Base-by-base conservation (phyloP, 2,329 filamentous ascomycete genomes). In the Dactylellina cionopaga region DNA sequence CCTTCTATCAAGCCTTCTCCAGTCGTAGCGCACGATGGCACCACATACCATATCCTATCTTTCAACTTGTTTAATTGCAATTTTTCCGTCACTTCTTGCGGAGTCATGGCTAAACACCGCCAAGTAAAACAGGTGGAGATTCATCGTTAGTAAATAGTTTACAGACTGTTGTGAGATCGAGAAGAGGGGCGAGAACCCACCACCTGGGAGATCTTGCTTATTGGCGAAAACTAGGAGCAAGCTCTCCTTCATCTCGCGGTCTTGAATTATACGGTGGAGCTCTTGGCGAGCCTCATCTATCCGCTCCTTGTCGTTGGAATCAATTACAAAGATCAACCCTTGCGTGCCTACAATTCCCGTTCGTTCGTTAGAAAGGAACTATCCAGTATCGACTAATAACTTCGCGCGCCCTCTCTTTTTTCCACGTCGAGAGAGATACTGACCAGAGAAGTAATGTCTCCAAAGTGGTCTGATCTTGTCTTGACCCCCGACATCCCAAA, bases 401-500 rank as follows among this genome's bases (percentile, higher is more conserved):
- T 9, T 37, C 11, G 6, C 7, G 22, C 10, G n/a, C n/a, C n/a
- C n/a, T n/a, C n/a, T n/a, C n/a, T n/a, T n/a, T n/a, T n/a, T n/a
- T 7, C 11, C 13, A 33, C 33, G 72, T 69, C 51, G 17, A 71
- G 27, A 29, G 29, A 25, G 29, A 1, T 24, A 51, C 55, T 22
- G 27, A 70, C 65, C 95, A 86, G 98, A 98, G 87, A 98, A 98
- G 87, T 99, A 99, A 84, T 98, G 95, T 85, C 95, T 92, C 95
- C 95, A 99, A 80, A 99, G 87, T 81, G 95, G 95, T 83, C 95
- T 89, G 82, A 99, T 99, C 91, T 98, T 98, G 89, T 99, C 95
- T 87, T 99, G 95, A 83, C 95, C 95, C 86, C 95, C 95, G 80
- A 99, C 95, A 86, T 99, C 95, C 95, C 95, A 99, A 82, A 99